Percentiles rank a stretch among this genome's conserved stretches.
phyloP scores from a whole-genome alignment of 768 basidiomycete genomes.

The Suillus bovinus region DNA sequence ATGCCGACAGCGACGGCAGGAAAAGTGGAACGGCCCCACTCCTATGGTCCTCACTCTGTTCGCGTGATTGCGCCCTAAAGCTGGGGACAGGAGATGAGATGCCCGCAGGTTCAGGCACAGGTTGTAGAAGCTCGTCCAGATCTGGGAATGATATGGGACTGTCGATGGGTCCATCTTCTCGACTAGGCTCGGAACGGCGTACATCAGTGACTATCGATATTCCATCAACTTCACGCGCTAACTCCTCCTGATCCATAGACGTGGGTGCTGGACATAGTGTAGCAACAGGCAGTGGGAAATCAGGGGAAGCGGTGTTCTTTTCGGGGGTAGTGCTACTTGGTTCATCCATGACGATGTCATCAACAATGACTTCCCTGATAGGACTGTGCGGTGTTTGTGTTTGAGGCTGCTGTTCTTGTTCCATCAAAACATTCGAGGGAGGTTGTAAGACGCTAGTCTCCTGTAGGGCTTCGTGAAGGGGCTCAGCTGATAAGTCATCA shows the following conservation, averaged over 20 bases:
- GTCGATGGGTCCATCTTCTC: conserved; percentile 24
- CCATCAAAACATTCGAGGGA: background rate
- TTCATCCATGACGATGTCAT: conserved; percentile 1
- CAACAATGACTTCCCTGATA: conserved; percentile 1
- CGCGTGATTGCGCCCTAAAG: conserved; percentile 14
- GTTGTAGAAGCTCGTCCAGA: conserved; percentile 16
- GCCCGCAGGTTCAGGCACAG: conserved; percentile 6
- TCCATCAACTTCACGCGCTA: conserved; percentile 18
- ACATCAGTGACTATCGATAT: conserved; percentile 24
- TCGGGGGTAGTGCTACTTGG: background rate
- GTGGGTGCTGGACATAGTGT: background rate
- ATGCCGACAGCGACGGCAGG: conserved; percentile 46
- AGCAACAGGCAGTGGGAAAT: background rate
- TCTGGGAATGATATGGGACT: conserved; percentile 15
- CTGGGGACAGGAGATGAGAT: conserved; percentile 8
- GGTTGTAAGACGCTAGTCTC: conserved; percentile 9
- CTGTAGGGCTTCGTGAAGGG: background rate
- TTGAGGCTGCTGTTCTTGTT: background rate
- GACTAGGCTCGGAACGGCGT: background rate
- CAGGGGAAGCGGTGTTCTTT: background rate
- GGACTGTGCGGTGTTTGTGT: background rate
- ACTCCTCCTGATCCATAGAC: conserved; percentile 2
- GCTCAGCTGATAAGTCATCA: background rate
- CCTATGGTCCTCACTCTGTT: conserved; percentile 12
- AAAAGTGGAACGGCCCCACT: conserved; percentile 44